Evolutionary conservation across 106 monocot genomes (phyloP), one percentile per base, ranked within the genome.

Genomic region (Dendrobium chrysotoxum): DNA sequence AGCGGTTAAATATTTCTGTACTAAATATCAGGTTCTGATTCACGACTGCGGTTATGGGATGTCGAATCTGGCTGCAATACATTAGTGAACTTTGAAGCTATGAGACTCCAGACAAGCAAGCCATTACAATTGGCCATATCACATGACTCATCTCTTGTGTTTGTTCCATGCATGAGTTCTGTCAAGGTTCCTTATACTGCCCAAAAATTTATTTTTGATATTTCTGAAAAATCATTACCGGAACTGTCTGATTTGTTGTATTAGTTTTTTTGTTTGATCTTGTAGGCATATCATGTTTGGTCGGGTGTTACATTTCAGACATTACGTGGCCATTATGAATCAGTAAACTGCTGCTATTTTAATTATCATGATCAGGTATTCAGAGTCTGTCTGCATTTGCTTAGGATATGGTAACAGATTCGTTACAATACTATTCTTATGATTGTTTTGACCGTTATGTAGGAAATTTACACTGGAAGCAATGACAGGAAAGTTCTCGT

Each of bases 401-500:
- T 67, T 28, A 28, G 7, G 20, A n/a, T n/a, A 20, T 64, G 5
- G 8, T n/a, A 7, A n/a, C 35, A 3, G 35, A 35, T 35, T 35
- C 35, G 35, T 64, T 64, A 20, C 64, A 68, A 28, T 41, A 73
- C 41, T 70, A 20, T 74, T 7, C 17, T 28, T 74, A 18, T 0
- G 0, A 40, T 28, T 41, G 2, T 72, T 41, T 20, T 74, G 20
- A 7, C 18, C 53, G 68, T 47, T 40, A 75, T 87, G 7, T 64
- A 98, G 98, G 98, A 98, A 82, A 83, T 98, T 70, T 98, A 95
- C 80, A 98, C 92, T 41, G 98, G 98, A 30, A 89, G 95, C 91
- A 94, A 95, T 50, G 94, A 98, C 77, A 81, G 92, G 50, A 89
- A 98, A 84, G 86, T 98, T 80, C 88, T 98, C 28, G 87, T 98